Evolutionary conservation across 495 filamentous ascomycete species (phyloP).

Genomic region (Penicillium ucsense): DNA sequence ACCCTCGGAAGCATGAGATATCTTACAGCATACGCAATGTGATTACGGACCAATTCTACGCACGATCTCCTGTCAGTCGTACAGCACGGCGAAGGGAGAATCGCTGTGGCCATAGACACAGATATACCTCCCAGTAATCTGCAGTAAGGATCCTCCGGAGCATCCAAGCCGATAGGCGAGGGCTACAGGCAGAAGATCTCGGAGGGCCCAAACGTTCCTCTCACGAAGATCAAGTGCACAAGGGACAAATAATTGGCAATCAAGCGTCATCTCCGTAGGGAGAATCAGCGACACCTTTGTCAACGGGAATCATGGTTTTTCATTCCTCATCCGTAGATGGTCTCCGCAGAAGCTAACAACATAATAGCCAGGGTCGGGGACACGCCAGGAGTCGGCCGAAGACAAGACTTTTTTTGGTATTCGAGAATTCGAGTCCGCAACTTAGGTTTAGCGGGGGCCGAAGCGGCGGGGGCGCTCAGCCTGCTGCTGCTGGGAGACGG

Average conservation of each 20-base stretch:
- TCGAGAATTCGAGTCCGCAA: conserved; percentile 6
- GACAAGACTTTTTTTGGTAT: conserved; percentile 22
- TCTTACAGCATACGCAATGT: conserved; percentile 7
- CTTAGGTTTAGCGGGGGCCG: conserved; percentile 36
- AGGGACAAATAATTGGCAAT: conserved; percentile 61
- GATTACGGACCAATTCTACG: conserved; percentile 9
- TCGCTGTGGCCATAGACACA: no score
- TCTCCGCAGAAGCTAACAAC: conserved; percentile 27
- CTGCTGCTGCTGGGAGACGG: conserved; percentile 80
- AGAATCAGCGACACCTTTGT: conserved; percentile 87
- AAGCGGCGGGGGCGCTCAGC: conserved; percentile 64
- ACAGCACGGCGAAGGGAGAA: conserved; percentile 2
- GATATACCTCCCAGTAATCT: no score
- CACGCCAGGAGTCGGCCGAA: conserved; percentile 29
- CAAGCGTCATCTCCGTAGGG: conserved; percentile 68
- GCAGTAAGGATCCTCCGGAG: no score
- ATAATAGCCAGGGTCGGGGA: conserved; percentile 16
- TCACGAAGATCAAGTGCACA: conserved; percentile 19
- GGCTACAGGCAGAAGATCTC: background rate
- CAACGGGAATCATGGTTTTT: conserved; percentile 48
- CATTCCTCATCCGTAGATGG: conserved; percentile 41
- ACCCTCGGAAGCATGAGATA: conserved; percentile 9
- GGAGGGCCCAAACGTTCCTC: background rate
- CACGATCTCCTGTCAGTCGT: background rate
- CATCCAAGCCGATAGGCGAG: no score